Percentiles rank a stretch among this genome's conserved stretches.
phyloP scores from a whole-genome alignment of 805 yeast genomes.

The Lachancea dasiensis region DNA sequence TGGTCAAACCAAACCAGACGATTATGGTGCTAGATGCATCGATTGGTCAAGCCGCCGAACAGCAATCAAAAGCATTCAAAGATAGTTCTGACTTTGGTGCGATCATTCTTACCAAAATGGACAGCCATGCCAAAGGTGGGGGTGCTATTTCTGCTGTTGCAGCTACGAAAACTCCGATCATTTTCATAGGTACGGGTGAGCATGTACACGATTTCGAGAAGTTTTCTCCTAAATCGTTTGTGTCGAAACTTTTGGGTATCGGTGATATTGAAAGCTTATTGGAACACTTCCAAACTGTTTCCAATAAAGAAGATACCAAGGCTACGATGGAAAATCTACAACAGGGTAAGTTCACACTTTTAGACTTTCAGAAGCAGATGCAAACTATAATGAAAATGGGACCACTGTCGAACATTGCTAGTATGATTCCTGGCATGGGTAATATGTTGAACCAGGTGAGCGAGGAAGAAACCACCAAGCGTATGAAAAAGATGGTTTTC shows the following conservation, averaged over 20 bases:
- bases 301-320: slow-evolving; percentile 81
- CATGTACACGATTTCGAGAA: slow-evolving; percentile 90
- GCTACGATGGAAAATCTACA: slow-evolving; percentile 87
- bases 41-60: slow-evolving; percentile 97
- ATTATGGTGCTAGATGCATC: slow-evolving; percentile 97
- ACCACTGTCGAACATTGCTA: slow-evolving; percentile 86
- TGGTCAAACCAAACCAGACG: slow-evolving; percentile 90
- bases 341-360: slow-evolving; percentile 88
- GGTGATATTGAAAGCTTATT: slow-evolving; percentile 92
- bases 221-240: slow-evolving; percentile 82
- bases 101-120: slow-evolving; percentile 91
- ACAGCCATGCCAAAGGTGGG: slow-evolving; percentile 99
- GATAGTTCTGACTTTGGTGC: slow-evolving; percentile 92
- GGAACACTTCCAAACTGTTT: slow-evolving; percentile 75
- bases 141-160: slow-evolving; percentile 99
- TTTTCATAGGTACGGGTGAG: slow-evolving; percentile 97
- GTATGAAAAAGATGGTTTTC: slow-evolving; percentile 81
- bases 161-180: slow-evolving; percentile 90
- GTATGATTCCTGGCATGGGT: slow-evolving; percentile 91
- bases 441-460: slow-evolving; percentile 82
- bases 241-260: slow-evolving; percentile 88
- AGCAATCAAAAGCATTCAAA: slow-evolving; percentile 90
- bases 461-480: slow-evolving; percentile 83
- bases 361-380: slow-evolving; percentile 93
- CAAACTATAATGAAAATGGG: slow-evolving; percentile 95